A percentile compares a stretch with the other conserved stretches of the same genome.
Conservation (phyloP, 1,284 basidiomycete species). For the Marasmius tenuissimus region DNA sequence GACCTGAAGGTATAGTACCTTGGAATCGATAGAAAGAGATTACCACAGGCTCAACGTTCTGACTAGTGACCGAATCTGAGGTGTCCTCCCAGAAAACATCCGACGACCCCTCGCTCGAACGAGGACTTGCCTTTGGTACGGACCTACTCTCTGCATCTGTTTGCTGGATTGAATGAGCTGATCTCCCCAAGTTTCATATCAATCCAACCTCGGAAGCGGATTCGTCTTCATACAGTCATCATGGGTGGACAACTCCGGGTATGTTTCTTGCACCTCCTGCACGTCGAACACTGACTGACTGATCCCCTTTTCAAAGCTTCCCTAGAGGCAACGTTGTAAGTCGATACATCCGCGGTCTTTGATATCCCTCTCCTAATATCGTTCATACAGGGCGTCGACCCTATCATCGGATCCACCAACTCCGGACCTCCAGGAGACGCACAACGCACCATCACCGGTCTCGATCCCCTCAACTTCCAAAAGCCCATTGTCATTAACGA, state of each 20-base stretch:
- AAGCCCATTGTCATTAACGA: not conserved
- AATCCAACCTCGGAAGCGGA: conserved; percentile 23
- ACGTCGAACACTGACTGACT: conserved; percentile 1
- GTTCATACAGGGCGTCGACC: conserved; percentile 21
- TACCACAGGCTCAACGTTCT: not conserved
- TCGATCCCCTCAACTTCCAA: conserved; percentile 12
- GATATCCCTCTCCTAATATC: not conserved
- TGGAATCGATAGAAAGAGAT: not conserved
- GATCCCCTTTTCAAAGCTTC: not conserved
- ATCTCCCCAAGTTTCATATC: conserved; percentile 22
- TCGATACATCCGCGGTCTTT: too few relatives aligned
- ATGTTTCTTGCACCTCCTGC: not conserved
- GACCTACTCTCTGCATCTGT: not conserved
- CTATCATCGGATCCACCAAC: conserved; percentile 17
- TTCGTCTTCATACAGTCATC: conserved; percentile 29
- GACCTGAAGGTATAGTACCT: conserved; percentile 27
- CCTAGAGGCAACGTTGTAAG: not conserved
- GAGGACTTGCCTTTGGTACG: conserved; percentile 29
- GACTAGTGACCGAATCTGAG: conserved; percentile 14
- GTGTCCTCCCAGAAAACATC: conserved; percentile 14
- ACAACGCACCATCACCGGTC: conserved; percentile 15
- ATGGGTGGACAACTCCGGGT: conserved; percentile 26
- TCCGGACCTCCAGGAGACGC: not conserved
- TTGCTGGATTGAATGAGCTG: not conserved
- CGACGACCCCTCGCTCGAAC: conserved; percentile 18